phyloP scores from a whole-genome alignment of 768 basidiomycete species.

The Lactarius sp. region DNA sequence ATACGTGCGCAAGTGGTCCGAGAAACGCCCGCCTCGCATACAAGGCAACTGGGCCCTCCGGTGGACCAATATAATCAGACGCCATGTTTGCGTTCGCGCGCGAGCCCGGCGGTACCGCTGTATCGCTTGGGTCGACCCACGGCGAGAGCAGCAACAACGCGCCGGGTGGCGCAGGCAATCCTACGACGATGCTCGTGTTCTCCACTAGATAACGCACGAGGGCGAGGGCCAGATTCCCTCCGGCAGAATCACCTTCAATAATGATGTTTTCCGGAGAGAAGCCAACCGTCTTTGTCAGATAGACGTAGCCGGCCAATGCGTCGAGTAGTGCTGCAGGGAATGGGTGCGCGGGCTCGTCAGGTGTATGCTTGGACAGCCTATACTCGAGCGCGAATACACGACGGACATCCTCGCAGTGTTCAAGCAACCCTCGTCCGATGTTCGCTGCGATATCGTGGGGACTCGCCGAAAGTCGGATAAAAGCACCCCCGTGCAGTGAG shows the following conservation, averaged over 20 bases:
- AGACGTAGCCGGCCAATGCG: constrained; percentile 65
- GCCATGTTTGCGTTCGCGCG: constrained; percentile 15
- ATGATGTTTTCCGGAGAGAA: constrained; percentile 59
- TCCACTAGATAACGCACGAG: constrained; percentile 54
- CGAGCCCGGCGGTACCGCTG: constrained; percentile 7
- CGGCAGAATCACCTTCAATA: constrained; percentile 71
- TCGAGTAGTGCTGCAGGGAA: constrained; percentile 78
- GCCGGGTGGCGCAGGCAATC: constrained; percentile 4
- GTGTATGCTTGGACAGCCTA: constrained; percentile 51
- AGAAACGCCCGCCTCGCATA: constrained; percentile 18
- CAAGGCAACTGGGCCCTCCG: constrained; percentile 2
- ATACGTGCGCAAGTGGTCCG: constrained; percentile 15
- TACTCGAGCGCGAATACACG: constrained; percentile 67
- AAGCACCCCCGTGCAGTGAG: constrained; percentile 61
- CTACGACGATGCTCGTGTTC: background rate
- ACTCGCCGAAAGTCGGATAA: constrained; percentile 49
- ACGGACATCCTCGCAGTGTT: constrained; percentile 34
- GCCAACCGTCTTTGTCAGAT: constrained; percentile 55
- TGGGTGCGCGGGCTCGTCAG: constrained; percentile 41
- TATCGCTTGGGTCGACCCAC: constrained; percentile 15
- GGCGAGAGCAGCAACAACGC: constrained; percentile 17
- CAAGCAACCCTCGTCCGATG: constrained; percentile 36
- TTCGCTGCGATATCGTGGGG: constrained; percentile 41
- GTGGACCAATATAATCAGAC: constrained; percentile 13
- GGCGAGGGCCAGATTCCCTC: constrained; percentile 65